Conservation (phyloP, 1,284 basidiomycete species). For the Tilletia caries region DNA sequence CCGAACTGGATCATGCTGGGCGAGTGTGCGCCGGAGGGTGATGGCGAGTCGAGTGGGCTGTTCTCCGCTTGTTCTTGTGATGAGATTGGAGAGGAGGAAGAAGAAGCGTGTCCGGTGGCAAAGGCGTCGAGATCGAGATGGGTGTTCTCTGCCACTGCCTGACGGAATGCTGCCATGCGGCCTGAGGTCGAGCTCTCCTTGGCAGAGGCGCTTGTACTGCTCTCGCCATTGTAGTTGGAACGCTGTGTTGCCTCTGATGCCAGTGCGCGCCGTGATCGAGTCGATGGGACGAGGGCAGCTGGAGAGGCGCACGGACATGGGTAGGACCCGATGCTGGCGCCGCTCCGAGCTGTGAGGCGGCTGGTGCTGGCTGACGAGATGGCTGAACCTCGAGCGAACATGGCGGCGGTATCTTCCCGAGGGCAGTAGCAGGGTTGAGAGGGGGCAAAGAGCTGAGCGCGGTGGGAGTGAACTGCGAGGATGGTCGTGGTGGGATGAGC, state of each 20-base stretch:
- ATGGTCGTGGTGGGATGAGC: no score
- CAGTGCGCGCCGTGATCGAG: background rate
- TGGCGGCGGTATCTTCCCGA: no score
- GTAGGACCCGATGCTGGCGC: no score
- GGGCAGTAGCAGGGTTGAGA: no score
- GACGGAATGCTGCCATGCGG: constrained; percentile 11
- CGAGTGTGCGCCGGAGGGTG: background rate
- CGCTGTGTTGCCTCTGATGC: background rate
- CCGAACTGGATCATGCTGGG: constrained; percentile 34
- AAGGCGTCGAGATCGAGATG: constrained; percentile 14
- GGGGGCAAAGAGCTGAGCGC: no score
- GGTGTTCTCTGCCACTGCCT: background rate
- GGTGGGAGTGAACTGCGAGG: no score
- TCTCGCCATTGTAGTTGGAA: background rate
- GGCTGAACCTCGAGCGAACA: no score
- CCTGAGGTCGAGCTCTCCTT: background rate
- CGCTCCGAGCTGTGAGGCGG: no score
- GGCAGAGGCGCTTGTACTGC: background rate
- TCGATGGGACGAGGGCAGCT: background rate
- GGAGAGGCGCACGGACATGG: background rate
- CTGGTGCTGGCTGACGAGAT: no score
- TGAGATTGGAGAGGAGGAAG: background rate
- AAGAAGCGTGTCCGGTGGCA: constrained; percentile 6
- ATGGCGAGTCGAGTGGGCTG: background rate
- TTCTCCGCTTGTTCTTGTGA: background rate